Conservation (phyloP, 2,329 filamentous ascomycete species). For the Microsporum audouinii region DNA sequence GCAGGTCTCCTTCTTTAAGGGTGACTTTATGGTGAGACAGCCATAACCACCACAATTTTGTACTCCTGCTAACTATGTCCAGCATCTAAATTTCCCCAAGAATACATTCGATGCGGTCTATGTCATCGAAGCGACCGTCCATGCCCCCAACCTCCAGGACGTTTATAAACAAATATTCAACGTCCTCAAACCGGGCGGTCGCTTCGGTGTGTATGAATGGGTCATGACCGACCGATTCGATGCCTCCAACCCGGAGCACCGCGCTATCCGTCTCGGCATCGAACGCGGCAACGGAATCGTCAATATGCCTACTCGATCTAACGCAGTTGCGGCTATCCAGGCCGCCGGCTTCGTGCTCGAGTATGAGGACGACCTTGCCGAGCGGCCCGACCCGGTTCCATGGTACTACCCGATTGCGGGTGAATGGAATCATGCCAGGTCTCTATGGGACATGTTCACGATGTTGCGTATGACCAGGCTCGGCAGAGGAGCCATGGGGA, state of each 20-base stretch:
- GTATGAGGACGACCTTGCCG: constrained; percentile 75
- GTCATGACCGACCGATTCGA: constrained; percentile 95
- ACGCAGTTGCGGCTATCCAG: constrained; percentile 72
- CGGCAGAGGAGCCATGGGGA: constrained; percentile 64
- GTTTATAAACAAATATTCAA: constrained; percentile 93
- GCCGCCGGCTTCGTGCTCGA: constrained; percentile 75
- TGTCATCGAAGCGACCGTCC: constrained; percentile 91
- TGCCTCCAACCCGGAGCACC: constrained; percentile 74
- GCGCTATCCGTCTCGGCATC: constrained; percentile 83
- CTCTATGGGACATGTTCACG: constrained; percentile 64
- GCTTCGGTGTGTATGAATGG: constrained; percentile 98
- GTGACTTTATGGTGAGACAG: constrained; percentile 64
- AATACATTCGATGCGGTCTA: constrained; percentile 92
- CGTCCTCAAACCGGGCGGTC: constrained; percentile 86
- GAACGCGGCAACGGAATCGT: constrained; percentile 94
- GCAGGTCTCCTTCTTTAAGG: constrained; percentile 80
- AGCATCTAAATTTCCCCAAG: constrained; percentile 89
- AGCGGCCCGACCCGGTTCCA: constrained; percentile 60
- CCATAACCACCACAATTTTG: not conserved
- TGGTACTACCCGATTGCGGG: constrained; percentile 94
- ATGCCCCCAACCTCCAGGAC: constrained; percentile 78
- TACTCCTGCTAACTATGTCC: not conserved
- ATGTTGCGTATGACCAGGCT: constrained; percentile 80
- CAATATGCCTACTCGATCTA: constrained; percentile 84
- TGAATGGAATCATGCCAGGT: constrained; percentile 70